phyloP scores from a whole-genome alignment of 2,329 filamentous ascomycete genomes.

The Sphaerulina vaccinii region DNA sequence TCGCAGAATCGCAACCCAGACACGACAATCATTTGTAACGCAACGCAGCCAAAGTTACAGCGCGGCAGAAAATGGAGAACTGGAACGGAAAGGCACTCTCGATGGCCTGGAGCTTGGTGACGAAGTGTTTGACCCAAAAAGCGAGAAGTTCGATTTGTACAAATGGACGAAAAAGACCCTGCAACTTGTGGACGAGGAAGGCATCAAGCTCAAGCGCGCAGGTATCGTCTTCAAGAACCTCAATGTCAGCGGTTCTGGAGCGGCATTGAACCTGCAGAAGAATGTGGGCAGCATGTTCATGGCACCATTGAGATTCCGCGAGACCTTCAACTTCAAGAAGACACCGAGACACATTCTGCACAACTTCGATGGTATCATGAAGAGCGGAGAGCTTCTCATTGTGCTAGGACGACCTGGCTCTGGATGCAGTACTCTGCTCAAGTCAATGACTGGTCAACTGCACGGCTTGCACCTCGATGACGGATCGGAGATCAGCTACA shows the following conservation, averaged over 20 bases:
- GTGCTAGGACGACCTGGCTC: conserved; percentile 53
- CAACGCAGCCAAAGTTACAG: conserved; percentile 13
- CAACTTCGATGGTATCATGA: conserved; percentile 54
- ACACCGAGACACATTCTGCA: conserved; percentile 56
- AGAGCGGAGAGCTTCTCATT: conserved; percentile 50
- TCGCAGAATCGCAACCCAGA: conserved; percentile 24
- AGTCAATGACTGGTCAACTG: conserved; percentile 60
- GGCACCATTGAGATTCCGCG: conserved; percentile 57
- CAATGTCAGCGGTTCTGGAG: conserved; percentile 65
- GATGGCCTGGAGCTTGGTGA: conserved; percentile 46
- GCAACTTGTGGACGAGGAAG: conserved; percentile 55
- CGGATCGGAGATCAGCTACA: conserved; percentile 58
- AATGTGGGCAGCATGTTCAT: conserved; percentile 62
- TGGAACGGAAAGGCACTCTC: conserved; percentile 32
- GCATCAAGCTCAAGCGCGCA: conserved; percentile 53
- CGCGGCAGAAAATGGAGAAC: conserved; percentile 12
- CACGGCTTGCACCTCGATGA: conserved; percentile 57
- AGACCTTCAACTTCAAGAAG: conserved; percentile 53
- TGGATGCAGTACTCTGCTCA: conserved; percentile 64
- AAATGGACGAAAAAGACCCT: conserved; percentile 54
- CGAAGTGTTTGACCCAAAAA: conserved; percentile 53
- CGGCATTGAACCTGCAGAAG: conserved; percentile 66
- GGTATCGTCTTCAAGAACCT: conserved; percentile 66
- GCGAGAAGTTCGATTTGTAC: conserved; percentile 53
- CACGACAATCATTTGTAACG: conserved; percentile 24